These are phyloP conservation scores for Circinella umbellata DNA, from an alignment of 371 early-diverging fungal genomes.

Conservation along the genomic window DNA sequence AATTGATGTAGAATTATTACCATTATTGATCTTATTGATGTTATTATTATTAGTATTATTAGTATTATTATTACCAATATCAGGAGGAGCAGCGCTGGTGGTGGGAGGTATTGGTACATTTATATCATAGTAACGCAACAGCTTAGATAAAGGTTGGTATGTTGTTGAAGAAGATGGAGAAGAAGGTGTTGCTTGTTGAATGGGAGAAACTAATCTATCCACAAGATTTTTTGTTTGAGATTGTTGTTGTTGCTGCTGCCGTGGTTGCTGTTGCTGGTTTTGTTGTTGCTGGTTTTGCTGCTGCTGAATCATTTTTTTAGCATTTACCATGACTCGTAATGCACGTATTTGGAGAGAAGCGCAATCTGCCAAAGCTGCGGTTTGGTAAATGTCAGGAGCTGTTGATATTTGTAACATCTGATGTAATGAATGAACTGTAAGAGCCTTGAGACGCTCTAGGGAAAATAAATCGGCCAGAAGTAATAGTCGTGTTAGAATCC, in stretches of 20 bases:
- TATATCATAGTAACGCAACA: conserved; percentile 21
- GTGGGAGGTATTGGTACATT: conserved; percentile 10
- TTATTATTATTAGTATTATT: not conserved
- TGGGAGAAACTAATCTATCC: not conserved
- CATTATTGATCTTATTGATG: not conserved
- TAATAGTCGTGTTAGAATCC: conserved; percentile 61
- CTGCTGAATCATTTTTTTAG: conserved; percentile 45
- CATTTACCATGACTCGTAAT: conserved; percentile 50
- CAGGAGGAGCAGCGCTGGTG: no score
- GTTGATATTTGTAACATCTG: conserved; percentile 63
- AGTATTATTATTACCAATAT: no score
- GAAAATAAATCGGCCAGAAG: conserved; percentile 59
- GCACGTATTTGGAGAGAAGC: conserved; percentile 60
- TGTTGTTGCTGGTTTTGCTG: conserved; percentile 15
- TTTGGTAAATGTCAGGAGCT: conserved; percentile 64
- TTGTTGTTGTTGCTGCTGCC: conserved; percentile 18
- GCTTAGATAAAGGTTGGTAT: conserved; percentile 17
- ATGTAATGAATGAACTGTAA: conserved; percentile 56
- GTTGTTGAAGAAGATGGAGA: not conserved
- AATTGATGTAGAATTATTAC: not conserved
- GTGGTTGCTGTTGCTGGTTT: conserved; percentile 8
- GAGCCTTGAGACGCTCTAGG: conserved; percentile 58
- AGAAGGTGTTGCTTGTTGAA: not conserved
- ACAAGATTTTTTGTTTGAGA: conserved; percentile 7
- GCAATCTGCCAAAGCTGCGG: conserved; percentile 53